Percentiles rank a stretch among this genome's conserved stretches.
Conservation (phyloP, 75 land plant species). For the Isoetes taiwanensis region DNA sequence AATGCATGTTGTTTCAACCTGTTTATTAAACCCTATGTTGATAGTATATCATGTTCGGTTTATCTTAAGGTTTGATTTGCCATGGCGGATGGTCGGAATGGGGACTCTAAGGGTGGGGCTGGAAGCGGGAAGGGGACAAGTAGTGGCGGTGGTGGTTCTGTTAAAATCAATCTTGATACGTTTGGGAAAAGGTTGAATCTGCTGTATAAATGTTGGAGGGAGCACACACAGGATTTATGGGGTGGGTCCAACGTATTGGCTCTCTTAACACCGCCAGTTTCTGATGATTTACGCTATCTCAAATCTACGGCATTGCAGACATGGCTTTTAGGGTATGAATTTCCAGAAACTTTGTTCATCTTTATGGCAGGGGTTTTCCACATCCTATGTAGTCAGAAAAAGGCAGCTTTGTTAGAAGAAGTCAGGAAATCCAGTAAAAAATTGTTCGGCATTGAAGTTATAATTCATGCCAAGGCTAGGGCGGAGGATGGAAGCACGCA, state of each 20-base stretch:
- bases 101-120: conserved; percentile 27
- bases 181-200: conserved; percentile 48
- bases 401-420: conserved; percentile 61
- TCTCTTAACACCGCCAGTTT: conserved; percentile 61
- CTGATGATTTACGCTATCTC: conserved; percentile 79
- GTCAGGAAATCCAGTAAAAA: conserved; percentile 51
- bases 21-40: no score
- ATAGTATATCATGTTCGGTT: no score
- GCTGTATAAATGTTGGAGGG: conserved; percentile 58
- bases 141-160: conserved; percentile 23
- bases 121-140: conserved; percentile 10
- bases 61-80: no score
- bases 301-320: conserved; percentile 86
- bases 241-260: conserved; percentile 49
- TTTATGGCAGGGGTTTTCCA: conserved; percentile 66
- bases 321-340: conserved; percentile 94
- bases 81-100: conserved; percentile 53
- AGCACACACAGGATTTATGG: conserved; percentile 54
- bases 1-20: no score
- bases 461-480: conserved; percentile 70
- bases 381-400: conserved; percentile 76
- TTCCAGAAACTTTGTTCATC: conserved; percentile 90
- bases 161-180: conserved; percentile 45
- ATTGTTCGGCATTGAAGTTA: conserved; percentile 49
- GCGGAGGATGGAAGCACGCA: conserved; percentile 47